A percentile compares a stretch with the other conserved stretches of the same genome.
Conservation (phyloP, 2,329 filamentous ascomycete species). For the Claviceps spartinae region DNA sequence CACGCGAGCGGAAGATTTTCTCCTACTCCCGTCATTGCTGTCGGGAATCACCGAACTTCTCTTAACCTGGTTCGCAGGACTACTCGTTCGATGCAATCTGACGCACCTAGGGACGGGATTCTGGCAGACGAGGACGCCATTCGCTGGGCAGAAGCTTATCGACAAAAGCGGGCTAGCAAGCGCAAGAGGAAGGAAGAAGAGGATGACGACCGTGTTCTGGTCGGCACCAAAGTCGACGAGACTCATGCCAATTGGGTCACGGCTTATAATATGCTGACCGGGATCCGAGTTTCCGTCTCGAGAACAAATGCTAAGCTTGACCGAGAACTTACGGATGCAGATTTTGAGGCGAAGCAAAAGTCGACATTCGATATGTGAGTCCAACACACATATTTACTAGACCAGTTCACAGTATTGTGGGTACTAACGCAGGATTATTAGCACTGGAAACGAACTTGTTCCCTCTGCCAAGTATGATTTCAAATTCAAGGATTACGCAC, state of each 20-base stretch:
- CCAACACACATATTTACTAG: background rate
- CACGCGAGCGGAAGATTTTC: conserved; percentile 73
- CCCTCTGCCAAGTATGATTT: conserved; percentile 99
- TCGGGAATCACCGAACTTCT: conserved; percentile 61
- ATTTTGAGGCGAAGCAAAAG: conserved; percentile 91
- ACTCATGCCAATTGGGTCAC: conserved; percentile 95
- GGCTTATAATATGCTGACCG: conserved; percentile 98
- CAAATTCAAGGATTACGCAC: conserved; percentile 99
- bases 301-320: conserved; percentile 95
- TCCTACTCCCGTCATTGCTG: conserved; percentile 40
- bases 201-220: conserved; percentile 86
- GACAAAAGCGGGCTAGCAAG: conserved; percentile 82
- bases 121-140: conserved; percentile 80
- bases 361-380: conserved; percentile 96
- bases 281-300: conserved; percentile 92
- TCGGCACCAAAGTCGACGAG: conserved; percentile 96
- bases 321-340: conserved; percentile 73
- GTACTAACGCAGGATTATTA: conserved; percentile 20
- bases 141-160: conserved; percentile 84
- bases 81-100: conserved; percentile 76
- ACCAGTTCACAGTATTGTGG: background rate
- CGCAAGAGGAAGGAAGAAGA: conserved; percentile 70
- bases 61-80: conserved; percentile 66
- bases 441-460: conserved; percentile 90
- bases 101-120: conserved; percentile 70